Evolutionary conservation across 345 rosid genomes (phyloP).

Genomic region (Eucalyptus camaldulensis): DNA sequence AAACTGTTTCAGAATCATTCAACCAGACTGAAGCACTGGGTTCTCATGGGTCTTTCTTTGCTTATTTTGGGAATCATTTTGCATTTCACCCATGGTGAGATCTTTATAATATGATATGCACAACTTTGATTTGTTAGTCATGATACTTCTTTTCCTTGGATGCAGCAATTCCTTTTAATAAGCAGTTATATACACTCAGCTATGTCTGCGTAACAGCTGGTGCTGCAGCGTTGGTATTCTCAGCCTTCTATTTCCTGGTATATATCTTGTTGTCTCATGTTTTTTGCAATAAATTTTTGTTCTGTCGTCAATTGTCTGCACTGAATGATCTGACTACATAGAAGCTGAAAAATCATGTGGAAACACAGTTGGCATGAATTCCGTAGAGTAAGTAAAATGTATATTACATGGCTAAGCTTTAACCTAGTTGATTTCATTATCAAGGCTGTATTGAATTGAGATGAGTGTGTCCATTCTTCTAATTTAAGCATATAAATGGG

Average conservation of each 20-base stretch:
- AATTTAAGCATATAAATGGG: background rate
- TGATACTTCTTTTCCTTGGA: background rate
- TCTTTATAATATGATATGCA: background rate
- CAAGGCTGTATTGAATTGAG: background rate
- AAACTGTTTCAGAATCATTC: constrained; percentile 35
- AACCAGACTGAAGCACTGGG: constrained; percentile 71
- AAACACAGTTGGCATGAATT: background rate
- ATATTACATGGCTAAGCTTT: background rate
- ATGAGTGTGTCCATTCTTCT: background rate
- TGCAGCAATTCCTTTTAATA: constrained; percentile 76
- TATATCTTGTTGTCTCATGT: background rate
- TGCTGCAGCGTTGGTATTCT: constrained; percentile 68
- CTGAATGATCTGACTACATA: background rate
- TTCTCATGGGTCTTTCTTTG: constrained; percentile 37
- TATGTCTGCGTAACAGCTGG: constrained; percentile 82
- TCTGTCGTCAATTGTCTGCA: background rate
- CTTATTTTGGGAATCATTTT: constrained; percentile 50
- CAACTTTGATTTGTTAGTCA: background rate
- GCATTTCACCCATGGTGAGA: constrained; percentile 63
- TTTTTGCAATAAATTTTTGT: background rate
- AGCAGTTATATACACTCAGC: constrained; percentile 75
- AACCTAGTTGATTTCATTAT: background rate
- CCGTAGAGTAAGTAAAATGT: background rate
- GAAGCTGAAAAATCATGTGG: background rate
- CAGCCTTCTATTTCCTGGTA: constrained; percentile 58